Evolutionary conservation across 2,329 filamentous ascomycete species (phyloP), one percentile per base, ranked within the genome.

Genomic region (Emericellopsis atlantica): DNA sequence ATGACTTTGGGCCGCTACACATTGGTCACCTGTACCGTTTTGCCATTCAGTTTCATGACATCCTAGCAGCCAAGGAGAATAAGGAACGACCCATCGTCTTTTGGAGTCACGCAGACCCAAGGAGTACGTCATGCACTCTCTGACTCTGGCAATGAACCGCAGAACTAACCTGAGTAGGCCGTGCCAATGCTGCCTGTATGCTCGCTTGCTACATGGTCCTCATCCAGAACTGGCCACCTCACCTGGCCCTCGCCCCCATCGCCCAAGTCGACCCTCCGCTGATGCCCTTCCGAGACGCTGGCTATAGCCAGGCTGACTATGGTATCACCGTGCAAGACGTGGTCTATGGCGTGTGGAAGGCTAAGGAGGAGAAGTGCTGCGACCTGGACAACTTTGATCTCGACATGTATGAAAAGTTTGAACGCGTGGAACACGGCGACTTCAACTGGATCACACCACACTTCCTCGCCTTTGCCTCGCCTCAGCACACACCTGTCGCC

Each of bases 401-500:
- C 16, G 89, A 95, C 65, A 87, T 95, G 76, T 98, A 98, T 59
- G 92, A 98, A 65, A 83, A 77, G 58, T 98, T 78, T 53, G 92
- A 98, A 66, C 77, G 92, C 44, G 92, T 98, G 16, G 92, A 98
- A 59, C 88, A 95, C 70, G 92, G 92, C 47, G 92, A 98, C 65
- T 98, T 98, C 81, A 98, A 98, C 75, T 98, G 92, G 92, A 76
- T 98, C 44, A 94, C 89, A 6, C 89, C 90, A 8, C 72, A 89
- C 55, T 98, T 98, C 66, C 75, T 98, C 40, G 92, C 92, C 18
- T 96, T 98, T 59, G 92, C 92, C 36, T 96, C 90, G 16, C 92
- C 92, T 10, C 88, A 96, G 61, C 81, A 89, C 53, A 72, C 76
- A 43, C 85, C 88, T 5, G 76, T 83, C 11, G 73, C 78, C 42